Conservation (phyloP, 345 rosid species). For the Euphorbia tirucalli region DNA sequence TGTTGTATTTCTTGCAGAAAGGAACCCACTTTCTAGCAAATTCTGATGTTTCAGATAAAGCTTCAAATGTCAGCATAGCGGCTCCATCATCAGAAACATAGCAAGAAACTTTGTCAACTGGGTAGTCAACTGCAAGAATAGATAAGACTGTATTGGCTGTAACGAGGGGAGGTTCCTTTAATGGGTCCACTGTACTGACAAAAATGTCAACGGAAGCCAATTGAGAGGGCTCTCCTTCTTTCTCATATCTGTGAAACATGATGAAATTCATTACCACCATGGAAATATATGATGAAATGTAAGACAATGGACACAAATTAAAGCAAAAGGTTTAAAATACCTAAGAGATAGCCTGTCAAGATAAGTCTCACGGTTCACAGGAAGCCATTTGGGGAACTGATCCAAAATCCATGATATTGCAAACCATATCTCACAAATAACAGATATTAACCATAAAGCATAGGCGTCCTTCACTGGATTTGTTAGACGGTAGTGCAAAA, state of each 20-base stretch:
- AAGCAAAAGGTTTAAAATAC: conserved; percentile 14
- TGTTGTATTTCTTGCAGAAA: conserved; percentile 57
- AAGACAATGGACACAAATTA: neutral
- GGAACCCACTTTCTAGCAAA: conserved; percentile 77
- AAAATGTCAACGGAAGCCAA: conserved; percentile 27
- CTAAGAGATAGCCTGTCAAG: conserved; percentile 38
- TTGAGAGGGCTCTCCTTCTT: conserved; percentile 32
- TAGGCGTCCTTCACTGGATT: conserved; percentile 34
- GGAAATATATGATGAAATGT: neutral
- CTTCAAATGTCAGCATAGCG: conserved; percentile 69
- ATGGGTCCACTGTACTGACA: conserved; percentile 53
- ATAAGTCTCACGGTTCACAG: conserved; percentile 41
- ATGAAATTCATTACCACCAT: neutral
- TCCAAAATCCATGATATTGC: conserved; percentile 42
- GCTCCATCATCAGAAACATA: conserved; percentile 79
- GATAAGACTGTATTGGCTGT: conserved; percentile 71
- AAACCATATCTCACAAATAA: conserved; percentile 41
- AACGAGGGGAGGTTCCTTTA: conserved; percentile 65
- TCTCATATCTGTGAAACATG: conserved; percentile 22
- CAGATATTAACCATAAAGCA: conserved; percentile 32
- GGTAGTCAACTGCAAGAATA: conserved; percentile 70
- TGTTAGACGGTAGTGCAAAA: conserved; percentile 37
- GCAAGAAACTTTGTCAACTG: conserved; percentile 65
- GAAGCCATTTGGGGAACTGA: conserved; percentile 43
- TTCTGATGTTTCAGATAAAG: conserved; percentile 60